phyloP scores from a whole-genome alignment of 1,139 yeast genomes.

The Nakaseomyces uthaithaninus region DNA sequence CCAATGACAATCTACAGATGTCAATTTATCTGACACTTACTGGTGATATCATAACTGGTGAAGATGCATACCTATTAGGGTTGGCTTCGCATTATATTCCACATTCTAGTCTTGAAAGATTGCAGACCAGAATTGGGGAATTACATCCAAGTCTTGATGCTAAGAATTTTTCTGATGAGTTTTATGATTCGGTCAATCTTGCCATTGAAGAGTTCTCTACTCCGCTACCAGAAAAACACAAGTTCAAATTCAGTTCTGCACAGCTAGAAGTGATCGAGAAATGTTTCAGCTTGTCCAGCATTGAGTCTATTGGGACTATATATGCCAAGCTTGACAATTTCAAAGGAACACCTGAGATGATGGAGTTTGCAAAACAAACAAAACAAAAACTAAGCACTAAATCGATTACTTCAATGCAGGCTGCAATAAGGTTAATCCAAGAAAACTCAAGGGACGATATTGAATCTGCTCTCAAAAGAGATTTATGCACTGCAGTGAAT shows the following conservation, averaged over 20 bases:
- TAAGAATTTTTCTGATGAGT: conserved; percentile 13
- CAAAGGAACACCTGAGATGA: conserved; percentile 36
- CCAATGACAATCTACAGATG: conserved; percentile 54
- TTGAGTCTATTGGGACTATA: conserved; percentile 52
- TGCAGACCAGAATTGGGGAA: conserved; percentile 57
- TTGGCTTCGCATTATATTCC: conserved; percentile 87
- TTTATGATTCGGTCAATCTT: conserved; percentile 46
- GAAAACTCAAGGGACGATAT: conserved; percentile 54
- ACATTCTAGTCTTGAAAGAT: conserved; percentile 50
- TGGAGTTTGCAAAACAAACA: conserved; percentile 60
- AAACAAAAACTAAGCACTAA: conserved; percentile 44
- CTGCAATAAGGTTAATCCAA: conserved; percentile 62
- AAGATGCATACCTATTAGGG: conserved; percentile 74
- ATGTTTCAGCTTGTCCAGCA: conserved; percentile 46
- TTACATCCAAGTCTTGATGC: conserved; percentile 23
- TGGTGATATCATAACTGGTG: conserved; percentile 68
- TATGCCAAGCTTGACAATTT: conserved; percentile 45
- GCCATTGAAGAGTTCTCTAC: conserved; percentile 72
- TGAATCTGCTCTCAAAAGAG: conserved; percentile 60
- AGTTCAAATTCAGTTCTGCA: conserved; percentile 49
- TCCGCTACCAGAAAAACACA: conserved; percentile 57
- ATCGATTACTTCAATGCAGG: conserved; percentile 73
- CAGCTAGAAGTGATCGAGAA: conserved; percentile 57
- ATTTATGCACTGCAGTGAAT: conserved; percentile 69
- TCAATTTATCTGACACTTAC: conserved; percentile 86